A percentile compares a stretch with the other conserved stretches of the same genome.
phyloP scores from a whole-genome alignment of 2,329 filamentous ascomycete genomes.

The Botrytis sinoallii region DNA sequence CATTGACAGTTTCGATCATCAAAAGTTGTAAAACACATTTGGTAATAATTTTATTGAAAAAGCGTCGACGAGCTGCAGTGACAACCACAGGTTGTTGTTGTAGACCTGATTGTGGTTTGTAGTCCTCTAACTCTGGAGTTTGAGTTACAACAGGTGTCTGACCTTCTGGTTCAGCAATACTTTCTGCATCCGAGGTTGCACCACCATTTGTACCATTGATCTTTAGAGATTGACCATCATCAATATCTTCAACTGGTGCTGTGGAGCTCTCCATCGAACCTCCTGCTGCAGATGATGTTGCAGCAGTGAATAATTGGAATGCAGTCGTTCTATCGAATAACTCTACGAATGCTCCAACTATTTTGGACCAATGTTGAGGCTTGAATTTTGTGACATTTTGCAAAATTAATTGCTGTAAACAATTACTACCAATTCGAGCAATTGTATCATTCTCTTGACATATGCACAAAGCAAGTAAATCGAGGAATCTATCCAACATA shows the following conservation, averaged over 20 bases:
- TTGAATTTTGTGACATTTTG: slow-evolving; percentile 95
- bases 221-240: slow-evolving; percentile 55
- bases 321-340: slow-evolving; percentile 93
- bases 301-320: slow-evolving; percentile 90
- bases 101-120: slow-evolving; percentile 70
- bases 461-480: slow-evolving; percentile 91
- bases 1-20: slow-evolving; percentile 99
- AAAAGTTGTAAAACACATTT: slow-evolving; percentile 95
- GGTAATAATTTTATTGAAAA: slow-evolving; percentile 99
- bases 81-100: slow-evolving; percentile 91
- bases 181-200: slow-evolving; percentile 34
- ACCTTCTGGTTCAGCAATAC: slow-evolving; percentile 35
- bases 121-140: slow-evolving; percentile 62
- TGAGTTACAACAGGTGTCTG: slow-evolving; percentile 31
- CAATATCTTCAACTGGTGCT: slow-evolving; percentile 31
- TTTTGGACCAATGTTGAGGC: slow-evolving; percentile 84
- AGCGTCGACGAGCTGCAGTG: slow-evolving; percentile 85
- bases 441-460: slow-evolving; percentile 99
- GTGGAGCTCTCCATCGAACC: slow-evolving; percentile 53
- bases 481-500: slow-evolving; percentile 96
- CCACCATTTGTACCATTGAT: slow-evolving; percentile 54
- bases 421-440: slow-evolving; percentile 96
- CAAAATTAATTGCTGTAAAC: slow-evolving; percentile 90
- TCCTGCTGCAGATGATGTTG: slow-evolving; percentile 51
- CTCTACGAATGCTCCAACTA: slow-evolving; percentile 93